Conservation (phyloP, 306 rosid species). For the Citrullus colocynthis region DNA sequence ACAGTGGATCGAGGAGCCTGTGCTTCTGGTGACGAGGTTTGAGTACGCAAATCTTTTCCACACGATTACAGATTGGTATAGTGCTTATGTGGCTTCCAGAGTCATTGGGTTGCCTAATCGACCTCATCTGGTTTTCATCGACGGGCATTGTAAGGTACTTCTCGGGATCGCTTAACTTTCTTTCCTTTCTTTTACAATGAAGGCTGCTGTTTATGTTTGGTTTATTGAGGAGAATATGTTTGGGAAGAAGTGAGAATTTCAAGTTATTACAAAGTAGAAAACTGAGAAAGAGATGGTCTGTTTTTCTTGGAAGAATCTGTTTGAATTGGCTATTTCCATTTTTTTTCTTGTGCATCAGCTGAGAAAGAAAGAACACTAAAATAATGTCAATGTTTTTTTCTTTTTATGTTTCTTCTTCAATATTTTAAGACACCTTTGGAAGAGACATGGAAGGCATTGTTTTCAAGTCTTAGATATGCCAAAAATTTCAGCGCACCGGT, state of each 20-base stretch:
- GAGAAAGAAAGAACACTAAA: not conserved
- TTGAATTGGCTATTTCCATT: not conserved
- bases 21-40: slow-evolving; percentile 80
- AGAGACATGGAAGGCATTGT: slow-evolving; percentile 85
- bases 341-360: not conserved
- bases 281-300: not conserved
- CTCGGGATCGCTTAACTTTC: not conserved
- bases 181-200: not conserved
- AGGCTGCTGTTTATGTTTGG: not conserved
- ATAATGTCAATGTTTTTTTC: not conserved
- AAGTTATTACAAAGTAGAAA: not conserved
- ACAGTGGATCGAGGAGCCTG: slow-evolving; percentile 98
- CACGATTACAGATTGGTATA: slow-evolving; percentile 92
- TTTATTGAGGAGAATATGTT: slow-evolving; percentile 1
- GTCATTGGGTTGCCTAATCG: slow-evolving; percentile 71
- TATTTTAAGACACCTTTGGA: slow-evolving; percentile 59
- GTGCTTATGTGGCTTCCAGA: slow-evolving; percentile 83
- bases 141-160: slow-evolving; percentile 84
- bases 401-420: slow-evolving; percentile 9
- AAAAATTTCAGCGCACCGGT: slow-evolving; percentile 71
- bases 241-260: not conserved
- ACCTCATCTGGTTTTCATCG: slow-evolving; percentile 77
- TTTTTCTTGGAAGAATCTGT: not conserved
- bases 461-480: slow-evolving; percentile 71
- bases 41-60: slow-evolving; percentile 97